Percentiles rank a stretch among this genome's conserved stretches.
phyloP scores from a whole-genome alignment of 225 moss, liverwort and hornwort species.

The Marchantia paleacea region DNA sequence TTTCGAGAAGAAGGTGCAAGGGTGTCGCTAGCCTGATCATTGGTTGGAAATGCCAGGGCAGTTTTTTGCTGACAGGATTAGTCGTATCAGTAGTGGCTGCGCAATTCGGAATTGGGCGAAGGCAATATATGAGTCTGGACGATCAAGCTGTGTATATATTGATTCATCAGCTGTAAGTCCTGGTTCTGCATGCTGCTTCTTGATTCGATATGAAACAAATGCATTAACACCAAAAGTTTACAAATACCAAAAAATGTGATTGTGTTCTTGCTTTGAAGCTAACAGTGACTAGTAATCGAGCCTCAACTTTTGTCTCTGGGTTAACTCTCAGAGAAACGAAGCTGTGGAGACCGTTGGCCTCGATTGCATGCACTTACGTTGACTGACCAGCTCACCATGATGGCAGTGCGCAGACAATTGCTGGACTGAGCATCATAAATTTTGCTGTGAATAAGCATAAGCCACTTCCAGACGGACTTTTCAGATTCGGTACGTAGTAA shows the following conservation, averaged over 20 bases:
- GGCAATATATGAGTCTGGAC: constrained; percentile 63
- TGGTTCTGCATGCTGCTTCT: not conserved
- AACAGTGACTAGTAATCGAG: not conserved
- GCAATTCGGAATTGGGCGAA: constrained; percentile 73
- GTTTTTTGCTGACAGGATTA: constrained; percentile 87
- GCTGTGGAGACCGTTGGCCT: too few species aligned
- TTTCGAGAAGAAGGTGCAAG: not conserved
- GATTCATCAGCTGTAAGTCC: constrained; percentile 87
- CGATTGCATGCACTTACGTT: not conserved
- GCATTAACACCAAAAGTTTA: too few species aligned
- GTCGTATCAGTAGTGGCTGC: constrained; percentile 66
- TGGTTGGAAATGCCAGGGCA: constrained; percentile 54
- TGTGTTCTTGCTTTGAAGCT: not conserved
- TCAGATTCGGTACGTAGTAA: constrained; percentile 56
- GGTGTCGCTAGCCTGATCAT: not conserved
- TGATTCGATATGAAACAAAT: not conserved
- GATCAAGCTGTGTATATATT: constrained; percentile 86
- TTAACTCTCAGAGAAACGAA: not conserved
- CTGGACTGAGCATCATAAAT: constrained; percentile 72
- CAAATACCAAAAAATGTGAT: not conserved
- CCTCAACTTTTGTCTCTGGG: not conserved
- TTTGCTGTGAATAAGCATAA: constrained; percentile 61
- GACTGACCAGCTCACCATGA: not conserved
- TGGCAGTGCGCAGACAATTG: constrained; percentile 69
- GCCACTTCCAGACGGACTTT: constrained; percentile 69